Conservation (phyloP, 2,329 filamentous ascomycete genomes). For the Elsinoe necatrix region DNA sequence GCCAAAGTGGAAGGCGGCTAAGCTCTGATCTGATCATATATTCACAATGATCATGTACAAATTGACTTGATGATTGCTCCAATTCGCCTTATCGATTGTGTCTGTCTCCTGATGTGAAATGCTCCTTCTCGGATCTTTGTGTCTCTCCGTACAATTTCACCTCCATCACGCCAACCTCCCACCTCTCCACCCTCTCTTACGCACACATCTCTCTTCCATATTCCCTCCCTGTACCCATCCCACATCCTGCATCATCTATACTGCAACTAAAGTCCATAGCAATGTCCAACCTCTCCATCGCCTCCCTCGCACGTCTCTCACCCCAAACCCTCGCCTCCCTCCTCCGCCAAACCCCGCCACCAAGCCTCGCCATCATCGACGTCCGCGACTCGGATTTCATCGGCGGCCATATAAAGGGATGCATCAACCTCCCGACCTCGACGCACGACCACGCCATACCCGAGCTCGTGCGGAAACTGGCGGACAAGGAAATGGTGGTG, state of each 20-base stretch:
- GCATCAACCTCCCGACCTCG: conserved; percentile 62
- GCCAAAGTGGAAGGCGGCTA: conserved; percentile 53
- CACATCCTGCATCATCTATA: too few relatives aligned
- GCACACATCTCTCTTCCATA: neutral
- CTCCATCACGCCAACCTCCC: neutral
- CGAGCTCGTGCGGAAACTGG: conserved; percentile 69
- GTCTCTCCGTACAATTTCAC: neutral
- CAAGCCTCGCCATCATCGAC: conserved; percentile 65
- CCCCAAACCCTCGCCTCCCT: conserved; percentile 59
- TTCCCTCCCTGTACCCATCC: neutral
- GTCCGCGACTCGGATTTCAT: conserved; percentile 86
- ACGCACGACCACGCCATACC: conserved; percentile 69
- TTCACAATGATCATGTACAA: neutral
- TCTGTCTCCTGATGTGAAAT: neutral
- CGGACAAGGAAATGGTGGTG: conserved; percentile 72
- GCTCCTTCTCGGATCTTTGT: neutral
- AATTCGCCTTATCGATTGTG: neutral
- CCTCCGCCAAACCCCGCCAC: conserved; percentile 33
- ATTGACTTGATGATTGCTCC: neutral
- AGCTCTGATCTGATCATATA: conserved; percentile 21
- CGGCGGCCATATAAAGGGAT: conserved; percentile 77
- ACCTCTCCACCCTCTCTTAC: neutral
- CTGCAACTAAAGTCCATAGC: neutral
- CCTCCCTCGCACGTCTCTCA: conserved; percentile 57
- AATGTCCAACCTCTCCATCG: conserved; percentile 51